A percentile compares a stretch with the other conserved stretches of the same genome.
Evolutionary conservation across 2,329 filamentous ascomycete species (phyloP).

Genomic region (Colletotrichum caudatum): DNA sequence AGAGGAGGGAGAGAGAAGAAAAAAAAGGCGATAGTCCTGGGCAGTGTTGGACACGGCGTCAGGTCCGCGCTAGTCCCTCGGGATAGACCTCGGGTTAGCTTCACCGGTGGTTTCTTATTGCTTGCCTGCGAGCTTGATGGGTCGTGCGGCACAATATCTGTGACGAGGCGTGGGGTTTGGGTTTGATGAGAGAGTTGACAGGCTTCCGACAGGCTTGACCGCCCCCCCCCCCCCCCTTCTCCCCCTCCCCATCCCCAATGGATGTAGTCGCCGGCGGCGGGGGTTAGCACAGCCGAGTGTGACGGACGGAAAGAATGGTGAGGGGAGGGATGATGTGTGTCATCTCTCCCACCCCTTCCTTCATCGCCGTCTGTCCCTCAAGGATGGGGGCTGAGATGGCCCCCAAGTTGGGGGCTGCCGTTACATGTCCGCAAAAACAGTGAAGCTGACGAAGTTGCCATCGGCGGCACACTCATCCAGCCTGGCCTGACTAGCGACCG

Average conservation of each 20-base stretch:
- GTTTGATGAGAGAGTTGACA: background rate
- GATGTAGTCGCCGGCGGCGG: background rate
- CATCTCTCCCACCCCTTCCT: background rate
- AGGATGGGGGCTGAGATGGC: background rate
- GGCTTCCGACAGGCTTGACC: background rate
- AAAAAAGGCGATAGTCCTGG: background rate
- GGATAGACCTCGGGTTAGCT: background rate
- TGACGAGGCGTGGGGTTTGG: background rate
- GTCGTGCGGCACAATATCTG: background rate
- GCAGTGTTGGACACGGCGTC: background rate
- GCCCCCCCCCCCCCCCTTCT: background rate
- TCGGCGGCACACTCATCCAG: background rate
- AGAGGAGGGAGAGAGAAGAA: too few relatives aligned
- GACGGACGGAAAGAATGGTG: background rate
- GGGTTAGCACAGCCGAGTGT: too few relatives aligned
- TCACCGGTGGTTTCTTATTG: background rate
- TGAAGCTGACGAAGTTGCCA: background rate
- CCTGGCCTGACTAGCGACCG: constrained; percentile 2
- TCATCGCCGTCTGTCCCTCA: background rate
- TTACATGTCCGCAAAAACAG: background rate
- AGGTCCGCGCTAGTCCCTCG: background rate
- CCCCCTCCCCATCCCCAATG: background rate
- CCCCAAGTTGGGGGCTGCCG: background rate
- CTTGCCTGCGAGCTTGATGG: background rate
- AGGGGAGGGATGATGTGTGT: background rate